A percentile compares a stretch with the other conserved stretches of the same genome.
phyloP scores from a whole-genome alignment of 768 basidiomycete species.

The Panellus pusillus region DNA sequence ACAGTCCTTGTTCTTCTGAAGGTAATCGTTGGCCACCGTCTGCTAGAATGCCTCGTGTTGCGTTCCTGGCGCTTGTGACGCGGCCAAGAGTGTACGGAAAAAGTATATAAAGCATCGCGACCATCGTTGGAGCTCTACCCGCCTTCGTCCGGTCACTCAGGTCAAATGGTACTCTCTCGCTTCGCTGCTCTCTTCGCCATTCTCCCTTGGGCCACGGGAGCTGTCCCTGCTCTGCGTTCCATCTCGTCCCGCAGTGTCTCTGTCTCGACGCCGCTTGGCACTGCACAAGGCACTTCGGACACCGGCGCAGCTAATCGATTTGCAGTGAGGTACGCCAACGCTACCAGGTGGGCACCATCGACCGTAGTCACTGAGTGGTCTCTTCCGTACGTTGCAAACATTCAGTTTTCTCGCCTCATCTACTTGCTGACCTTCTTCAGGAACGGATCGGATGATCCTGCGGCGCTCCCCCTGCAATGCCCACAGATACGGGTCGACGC shows the following conservation, averaged over 20 bases:
- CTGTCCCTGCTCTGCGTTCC: background rate
- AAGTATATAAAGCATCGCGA: slow-evolving; percentile 4
- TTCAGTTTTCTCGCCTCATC: background rate
- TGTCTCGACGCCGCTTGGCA: slow-evolving; percentile 50
- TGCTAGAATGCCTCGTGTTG: background rate
- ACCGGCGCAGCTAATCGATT: slow-evolving; percentile 53
- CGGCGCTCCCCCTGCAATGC: slow-evolving; percentile 66
- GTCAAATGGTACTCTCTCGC: slow-evolving; percentile 3
- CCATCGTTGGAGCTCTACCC: background rate
- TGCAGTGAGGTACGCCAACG: slow-evolving; percentile 64
- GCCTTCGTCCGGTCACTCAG: background rate
- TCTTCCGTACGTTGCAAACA: slow-evolving; percentile 52
- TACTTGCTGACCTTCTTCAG: slow-evolving; percentile 30
- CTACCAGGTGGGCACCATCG: slow-evolving; percentile 61
- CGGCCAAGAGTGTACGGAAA: background rate
- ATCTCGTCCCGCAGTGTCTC: background rate
- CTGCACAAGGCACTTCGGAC: slow-evolving; percentile 53
- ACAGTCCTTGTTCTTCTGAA: slow-evolving; percentile 8
- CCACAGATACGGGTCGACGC: slow-evolving; percentile 57
- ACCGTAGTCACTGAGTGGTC: slow-evolving; percentile 53
- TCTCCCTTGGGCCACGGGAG: too few relatives aligned
- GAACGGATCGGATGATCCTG: slow-evolving; percentile 48
- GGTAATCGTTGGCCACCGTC: slow-evolving; percentile 1
- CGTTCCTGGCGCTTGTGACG: slow-evolving; percentile 10
- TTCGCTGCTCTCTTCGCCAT: too few relatives aligned